Evolutionary conservation across 2,329 filamentous ascomycete genomes (phyloP), one percentile per base, ranked within the genome.

Genomic region (Biscogniauxia mediterranea): DNA sequence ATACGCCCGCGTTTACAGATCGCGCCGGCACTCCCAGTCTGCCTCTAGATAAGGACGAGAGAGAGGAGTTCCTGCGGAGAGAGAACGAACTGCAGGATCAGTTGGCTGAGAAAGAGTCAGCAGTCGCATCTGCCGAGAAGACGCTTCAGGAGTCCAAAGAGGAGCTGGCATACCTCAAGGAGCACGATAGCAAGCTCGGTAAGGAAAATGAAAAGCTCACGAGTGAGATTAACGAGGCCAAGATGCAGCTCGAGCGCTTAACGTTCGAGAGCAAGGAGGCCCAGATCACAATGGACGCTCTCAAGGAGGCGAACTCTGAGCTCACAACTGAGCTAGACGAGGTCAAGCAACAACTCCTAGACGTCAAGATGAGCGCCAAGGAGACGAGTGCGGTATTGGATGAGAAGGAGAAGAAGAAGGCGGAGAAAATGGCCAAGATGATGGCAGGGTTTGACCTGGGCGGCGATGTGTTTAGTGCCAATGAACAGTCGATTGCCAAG

Each of bases 351-450:
- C 93, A 97, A 73, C 86, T 99, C 57, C 83, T 98, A 19, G 93
- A 98, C 75, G 93, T 95, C 54, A 94, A 94, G 80, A 97, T 98
- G 91, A 95, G 88, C 68, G 93, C 94, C 60, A 96, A 95, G 80
- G 95, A 98, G 79, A 94, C 91, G 1, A 93, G 87, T 52, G 93
- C 93, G 8, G 89, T 92, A 17, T 80, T 96, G 20, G 94, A 98
- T 69, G 95, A 98, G 78, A 99, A 99, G 83, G 96, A 98, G 79
- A 94, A 93, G 83, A 93, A 93, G 80, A 99, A 99, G 84, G 92
- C 93, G 0, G 95, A 99, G 80, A 95, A 96, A 79, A 99, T 99
- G 95, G 95, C 95, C 52, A 91, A 97, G 84, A 99, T 99, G 95
- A 97, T 99, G 94, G 95, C 95, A 61, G 93, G 94, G 3, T 98